Percentiles rank a stretch among this genome's conserved stretches.
phyloP scores from a whole-genome alignment of 352 stramenopile genomes.

The Plasmopara muralis region DNA sequence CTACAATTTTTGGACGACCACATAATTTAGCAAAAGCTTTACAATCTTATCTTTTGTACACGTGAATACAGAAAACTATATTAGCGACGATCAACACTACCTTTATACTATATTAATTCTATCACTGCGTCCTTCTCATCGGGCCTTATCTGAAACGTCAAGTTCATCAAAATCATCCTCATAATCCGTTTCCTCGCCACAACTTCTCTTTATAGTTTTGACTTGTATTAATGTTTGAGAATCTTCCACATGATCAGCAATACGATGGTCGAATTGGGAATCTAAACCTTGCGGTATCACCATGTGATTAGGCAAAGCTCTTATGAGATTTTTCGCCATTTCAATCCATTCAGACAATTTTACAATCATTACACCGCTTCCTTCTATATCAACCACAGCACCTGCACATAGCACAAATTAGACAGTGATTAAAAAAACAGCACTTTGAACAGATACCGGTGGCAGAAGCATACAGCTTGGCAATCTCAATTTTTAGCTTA shows the following conservation, averaged over 20 bases:
- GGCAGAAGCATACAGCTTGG: slow-evolving; percentile 35
- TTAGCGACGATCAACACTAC: too few species aligned
- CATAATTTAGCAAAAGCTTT: too few species aligned
- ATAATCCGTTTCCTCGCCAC: slow-evolving; percentile 26
- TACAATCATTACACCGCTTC: slow-evolving; percentile 17
- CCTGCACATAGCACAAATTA: slow-evolving; percentile 14
- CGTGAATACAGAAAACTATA: too few species aligned
- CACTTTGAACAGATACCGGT: slow-evolving; percentile 19
- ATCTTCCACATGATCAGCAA: neutral
- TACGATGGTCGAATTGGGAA: neutral
- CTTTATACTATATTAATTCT: neutral
- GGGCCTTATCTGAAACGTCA: slow-evolving; percentile 17
- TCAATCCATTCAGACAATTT: slow-evolving; percentile 31
- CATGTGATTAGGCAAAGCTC: neutral
- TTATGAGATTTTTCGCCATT: slow-evolving; percentile 4
- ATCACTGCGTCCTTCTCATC: slow-evolving; percentile 9
- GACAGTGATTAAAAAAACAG: neutral
- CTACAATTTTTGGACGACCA: too few species aligned
- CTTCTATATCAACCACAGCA: slow-evolving; percentile 5
- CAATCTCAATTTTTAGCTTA: slow-evolving; percentile 22
- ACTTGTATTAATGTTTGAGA: neutral
- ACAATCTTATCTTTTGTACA: too few species aligned
- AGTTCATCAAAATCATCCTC: slow-evolving; percentile 42
- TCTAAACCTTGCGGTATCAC: neutral
- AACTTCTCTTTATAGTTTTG: slow-evolving; percentile 1